Evolutionary conservation across 371 early-diverging fungal genomes (phyloP), one percentile per base, ranked within the genome.

Genomic region (Apophysomyces variabilis): DNA sequence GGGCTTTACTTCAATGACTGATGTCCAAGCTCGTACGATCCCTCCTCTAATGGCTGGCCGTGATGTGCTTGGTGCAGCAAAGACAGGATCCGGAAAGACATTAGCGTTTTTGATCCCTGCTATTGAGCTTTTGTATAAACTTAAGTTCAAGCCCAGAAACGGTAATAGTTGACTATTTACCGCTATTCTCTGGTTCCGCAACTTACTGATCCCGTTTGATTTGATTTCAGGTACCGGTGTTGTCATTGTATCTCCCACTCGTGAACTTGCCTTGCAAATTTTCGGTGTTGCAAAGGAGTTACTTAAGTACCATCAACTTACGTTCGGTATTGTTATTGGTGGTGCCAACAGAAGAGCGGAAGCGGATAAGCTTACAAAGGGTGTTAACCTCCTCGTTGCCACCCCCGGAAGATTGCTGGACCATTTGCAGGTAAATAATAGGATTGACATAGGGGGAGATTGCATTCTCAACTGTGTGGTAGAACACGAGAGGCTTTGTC

Each of bases 11-110:
- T 83, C 83, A 64, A 99, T 99, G 99, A 99, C 99, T 1, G 94
- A 96, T 73, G 96, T 99, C 39, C 99, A 99, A 83, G 94, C 96
- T 45, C 88, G 96, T 61, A 91, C 95, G 8, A 96, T 99, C 62
- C 97, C 96, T 14, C 91, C 97, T 12, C 90, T 96, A 37, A 82
- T 98, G 83, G 93, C 96, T 32, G 99, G 99, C 57, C 89, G 94
- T 43, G 99, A 99, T 87, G 93, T 99, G 39, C 82, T 99, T 47
- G 99, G 99, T 43, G 98, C 99, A 61, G 99, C 99, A 38, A 96
- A 98, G 78, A 99, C 99, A 1, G 99, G 99, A 21, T 93, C 93
- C 18, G 99, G 99, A 61, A 99, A 99, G 81, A 99, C 99, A 12
- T 87, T 99, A 54, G 94, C 99, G 12, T 99, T 99, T 82, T 78